Evolutionary conservation across 2,329 filamentous ascomycete species (phyloP).

Genomic region (Aspergillus sp.): DNA sequence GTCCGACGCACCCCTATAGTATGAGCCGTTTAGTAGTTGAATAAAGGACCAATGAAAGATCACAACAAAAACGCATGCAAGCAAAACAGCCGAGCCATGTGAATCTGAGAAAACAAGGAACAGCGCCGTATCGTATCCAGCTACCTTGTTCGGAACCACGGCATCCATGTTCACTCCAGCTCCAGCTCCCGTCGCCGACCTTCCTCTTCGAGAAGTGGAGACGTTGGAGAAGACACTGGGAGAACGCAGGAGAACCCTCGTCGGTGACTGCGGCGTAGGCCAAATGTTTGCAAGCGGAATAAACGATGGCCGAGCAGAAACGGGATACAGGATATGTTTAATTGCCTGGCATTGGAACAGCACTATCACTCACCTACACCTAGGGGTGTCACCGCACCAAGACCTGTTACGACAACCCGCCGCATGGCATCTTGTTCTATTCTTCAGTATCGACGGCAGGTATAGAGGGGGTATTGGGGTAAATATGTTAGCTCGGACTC

Average conservation of each 20-base stretch:
- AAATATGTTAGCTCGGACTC: background rate
- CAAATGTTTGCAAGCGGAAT: background rate
- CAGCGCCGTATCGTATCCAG: conserved; percentile 12
- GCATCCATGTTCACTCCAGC: too few species aligned
- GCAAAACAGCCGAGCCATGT: background rate
- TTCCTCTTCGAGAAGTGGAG: conserved; percentile 37
- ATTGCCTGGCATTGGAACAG: background rate
- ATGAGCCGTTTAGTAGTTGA: conserved; percentile 8
- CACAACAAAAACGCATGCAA: background rate
- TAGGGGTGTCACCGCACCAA: conserved; percentile 79
- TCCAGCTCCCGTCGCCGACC: conserved; percentile 24
- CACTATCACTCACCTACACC: conserved; percentile 62
- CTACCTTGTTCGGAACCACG: conserved; percentile 18
- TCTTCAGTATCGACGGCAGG: background rate
- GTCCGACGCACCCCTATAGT: conserved; percentile 64
- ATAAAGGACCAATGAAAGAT: background rate
- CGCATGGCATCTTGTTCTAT: conserved; percentile 37
- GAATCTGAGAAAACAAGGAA: background rate
- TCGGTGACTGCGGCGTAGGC: background rate
- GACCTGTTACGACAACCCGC: conserved; percentile 79
- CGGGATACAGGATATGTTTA: background rate
- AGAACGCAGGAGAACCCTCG: conserved; percentile 5
- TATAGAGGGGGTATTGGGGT: background rate
- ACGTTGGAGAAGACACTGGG: conserved; percentile 15
- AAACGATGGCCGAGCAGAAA: background rate